phyloP scores from a whole-genome alignment of 2,329 filamentous ascomycete genomes.

The Aspergillus ustus region DNA sequence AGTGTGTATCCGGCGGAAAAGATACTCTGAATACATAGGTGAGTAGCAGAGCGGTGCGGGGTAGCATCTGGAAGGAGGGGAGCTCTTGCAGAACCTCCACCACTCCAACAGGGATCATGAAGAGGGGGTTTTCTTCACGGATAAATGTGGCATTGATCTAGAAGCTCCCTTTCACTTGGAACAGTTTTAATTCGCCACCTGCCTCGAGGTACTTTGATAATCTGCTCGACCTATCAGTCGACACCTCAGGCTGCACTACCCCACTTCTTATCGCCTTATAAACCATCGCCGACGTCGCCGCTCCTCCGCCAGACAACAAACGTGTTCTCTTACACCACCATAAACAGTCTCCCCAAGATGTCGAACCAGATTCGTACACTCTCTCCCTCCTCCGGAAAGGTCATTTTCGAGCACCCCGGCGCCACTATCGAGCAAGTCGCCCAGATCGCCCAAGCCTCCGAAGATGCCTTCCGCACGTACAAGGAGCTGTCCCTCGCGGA shows the following conservation, averaged over 20 bases:
- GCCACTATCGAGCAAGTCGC: conserved; percentile 44
- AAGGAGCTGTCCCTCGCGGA: conserved; percentile 72
- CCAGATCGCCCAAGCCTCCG: conserved; percentile 30
- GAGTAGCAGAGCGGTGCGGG: neutral
- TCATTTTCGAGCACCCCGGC: conserved; percentile 78
- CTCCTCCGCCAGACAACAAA: neutral
- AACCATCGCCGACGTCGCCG: neutral
- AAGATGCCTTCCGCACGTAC: conserved; percentile 54
- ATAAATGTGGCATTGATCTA: too few relatives aligned
- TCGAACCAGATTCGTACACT: conserved; percentile 62
- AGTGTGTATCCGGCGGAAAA: neutral
- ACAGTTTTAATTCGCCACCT: neutral
- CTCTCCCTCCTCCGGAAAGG: conserved; percentile 84
- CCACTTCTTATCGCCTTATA: conserved; percentile 14
- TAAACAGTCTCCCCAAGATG: conserved; percentile 21
- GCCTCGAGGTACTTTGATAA: neutral
- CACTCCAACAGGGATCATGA: neutral
- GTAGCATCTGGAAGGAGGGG: neutral
- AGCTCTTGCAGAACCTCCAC: neutral
- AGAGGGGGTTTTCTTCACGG: too few relatives aligned
- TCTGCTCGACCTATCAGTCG: neutral
- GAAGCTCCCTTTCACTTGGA: too few relatives aligned
- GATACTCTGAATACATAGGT: neutral
- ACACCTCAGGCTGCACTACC: conserved; percentile 9
- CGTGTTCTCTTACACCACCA: neutral